Percentiles rank a stretch among this genome's conserved stretches.
These are phyloP conservation scores for Pelargonium fulgidum DNA, from an alignment of 441 rosid genomes.

Conservation along the genomic window DNA sequence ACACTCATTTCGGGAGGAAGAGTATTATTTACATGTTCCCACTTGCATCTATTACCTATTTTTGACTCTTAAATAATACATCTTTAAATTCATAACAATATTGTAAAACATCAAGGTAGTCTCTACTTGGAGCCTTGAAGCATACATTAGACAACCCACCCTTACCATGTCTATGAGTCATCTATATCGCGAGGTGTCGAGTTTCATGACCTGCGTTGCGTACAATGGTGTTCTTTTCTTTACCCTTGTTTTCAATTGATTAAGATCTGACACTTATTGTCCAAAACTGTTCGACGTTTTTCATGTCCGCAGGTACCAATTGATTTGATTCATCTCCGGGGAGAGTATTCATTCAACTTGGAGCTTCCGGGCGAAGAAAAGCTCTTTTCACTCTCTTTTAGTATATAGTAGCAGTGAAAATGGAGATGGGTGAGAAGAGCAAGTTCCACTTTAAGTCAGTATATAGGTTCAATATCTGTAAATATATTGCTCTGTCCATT, in stretches of 20 bases:
- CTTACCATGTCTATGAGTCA: neutral
- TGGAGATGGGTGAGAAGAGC: neutral
- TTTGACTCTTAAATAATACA: neutral
- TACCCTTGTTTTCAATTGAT: too few relatives aligned
- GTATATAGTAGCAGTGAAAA: neutral
- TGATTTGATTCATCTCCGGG: neutral
- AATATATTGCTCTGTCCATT: neutral
- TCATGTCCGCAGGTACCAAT: neutral
- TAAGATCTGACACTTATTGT: neutral
- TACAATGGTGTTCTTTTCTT: neutral
- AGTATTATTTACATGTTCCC: neutral
- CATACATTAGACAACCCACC: neutral
- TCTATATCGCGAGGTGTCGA: neutral
- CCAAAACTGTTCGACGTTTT: neutral
- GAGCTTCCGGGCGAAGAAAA: neutral
- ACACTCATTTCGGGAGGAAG: too few relatives aligned
- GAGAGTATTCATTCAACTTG: neutral
- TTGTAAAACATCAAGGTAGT: neutral
- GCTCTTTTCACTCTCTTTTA: neutral
- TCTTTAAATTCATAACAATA: neutral
- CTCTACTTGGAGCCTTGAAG: neutral
- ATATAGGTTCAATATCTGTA: slow-evolving; percentile 2
- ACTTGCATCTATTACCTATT: neutral
- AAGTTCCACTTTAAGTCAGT: neutral
- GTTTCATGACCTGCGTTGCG: neutral